Evolutionary conservation across 2,329 filamentous ascomycete species (phyloP).

Genomic region (Rutstroemia sp.): DNA sequence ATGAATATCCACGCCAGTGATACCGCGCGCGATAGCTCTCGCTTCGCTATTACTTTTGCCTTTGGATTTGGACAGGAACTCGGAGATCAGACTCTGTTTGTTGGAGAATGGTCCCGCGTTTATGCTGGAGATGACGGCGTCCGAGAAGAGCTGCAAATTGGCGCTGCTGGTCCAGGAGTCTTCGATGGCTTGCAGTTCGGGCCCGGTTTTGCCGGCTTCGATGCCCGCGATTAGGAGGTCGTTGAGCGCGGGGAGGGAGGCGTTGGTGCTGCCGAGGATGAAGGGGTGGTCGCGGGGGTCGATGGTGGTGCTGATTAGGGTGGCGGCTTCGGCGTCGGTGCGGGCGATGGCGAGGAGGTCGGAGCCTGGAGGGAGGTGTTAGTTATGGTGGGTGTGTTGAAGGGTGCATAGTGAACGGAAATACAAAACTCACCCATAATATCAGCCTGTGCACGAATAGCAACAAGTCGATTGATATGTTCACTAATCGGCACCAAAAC

Average conservation of each 20-base stretch:
- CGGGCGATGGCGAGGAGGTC: constrained; percentile 88
- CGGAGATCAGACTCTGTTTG: constrained; percentile 56
- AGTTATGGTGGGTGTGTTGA: background rate
- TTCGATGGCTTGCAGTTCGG: constrained; percentile 82
- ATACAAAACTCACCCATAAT: constrained; percentile 68
- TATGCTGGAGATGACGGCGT: constrained; percentile 80
- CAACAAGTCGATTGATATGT: constrained; percentile 95
- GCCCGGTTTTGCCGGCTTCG: constrained; percentile 69
- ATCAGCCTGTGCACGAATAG: constrained; percentile 94
- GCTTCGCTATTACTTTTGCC: constrained; percentile 84
- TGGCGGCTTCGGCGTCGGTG: constrained; percentile 96
- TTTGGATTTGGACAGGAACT: constrained; percentile 64
- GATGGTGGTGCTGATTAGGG: constrained; percentile 92
- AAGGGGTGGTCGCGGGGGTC: constrained; percentile 92
- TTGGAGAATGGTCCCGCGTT: constrained; percentile 57
- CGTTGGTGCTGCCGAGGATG: constrained; percentile 85
- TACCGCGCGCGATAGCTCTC: constrained; percentile 65
- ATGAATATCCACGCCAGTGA: constrained; percentile 75
- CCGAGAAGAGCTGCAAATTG: constrained; percentile 78
- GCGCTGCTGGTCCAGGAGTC: constrained; percentile 79
- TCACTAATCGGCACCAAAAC: constrained; percentile 94
- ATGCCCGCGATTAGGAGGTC: constrained; percentile 89
- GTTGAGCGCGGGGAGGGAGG: constrained; percentile 72
- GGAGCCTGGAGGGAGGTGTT: constrained; percentile 42
- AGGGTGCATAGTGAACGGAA: constrained; percentile 10